Percentiles rank a stretch among this genome's conserved stretches.
These are phyloP conservation scores for Stenogyne calaminthoides DNA, from an alignment of 305 asterid genomes.

Conservation along the genomic window DNA sequence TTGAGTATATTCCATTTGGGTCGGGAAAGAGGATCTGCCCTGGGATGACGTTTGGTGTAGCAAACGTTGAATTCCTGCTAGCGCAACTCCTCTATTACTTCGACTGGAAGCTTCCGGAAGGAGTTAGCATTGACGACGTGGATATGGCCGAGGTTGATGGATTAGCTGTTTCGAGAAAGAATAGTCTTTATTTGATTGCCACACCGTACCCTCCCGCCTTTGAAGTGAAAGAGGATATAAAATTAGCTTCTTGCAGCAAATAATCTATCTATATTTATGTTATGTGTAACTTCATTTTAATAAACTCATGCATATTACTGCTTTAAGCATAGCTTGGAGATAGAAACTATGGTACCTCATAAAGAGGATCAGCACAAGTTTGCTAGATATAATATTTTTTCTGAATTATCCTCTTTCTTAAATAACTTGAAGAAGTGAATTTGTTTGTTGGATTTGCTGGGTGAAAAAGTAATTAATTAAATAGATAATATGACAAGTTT, in stretches of 20 bases:
- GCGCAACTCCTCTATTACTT: slow-evolving; percentile 35
- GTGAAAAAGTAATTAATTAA: too few relatives aligned
- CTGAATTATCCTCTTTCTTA: background rate
- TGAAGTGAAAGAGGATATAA: background rate
- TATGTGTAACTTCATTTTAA: background rate
- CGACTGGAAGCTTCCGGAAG: slow-evolving; percentile 36
- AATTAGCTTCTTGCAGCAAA: background rate
- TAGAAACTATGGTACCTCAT: too few relatives aligned
- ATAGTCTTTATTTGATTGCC: slow-evolving; percentile 25
- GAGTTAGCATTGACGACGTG: slow-evolving; percentile 9
- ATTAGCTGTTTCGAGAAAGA: slow-evolving; percentile 28
- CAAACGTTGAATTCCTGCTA: slow-evolving; percentile 29
- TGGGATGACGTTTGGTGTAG: slow-evolving; percentile 30
- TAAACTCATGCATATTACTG: background rate
- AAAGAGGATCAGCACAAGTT: background rate
- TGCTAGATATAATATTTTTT: background rate
- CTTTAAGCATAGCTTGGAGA: too few relatives aligned
- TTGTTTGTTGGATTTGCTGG: too few relatives aligned
- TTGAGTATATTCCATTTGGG: slow-evolving; percentile 34
- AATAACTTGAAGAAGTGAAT: background rate
- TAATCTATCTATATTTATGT: background rate
- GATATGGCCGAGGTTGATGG: slow-evolving; percentile 38
- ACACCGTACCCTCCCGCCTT: slow-evolving; percentile 1
- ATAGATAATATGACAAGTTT: too few relatives aligned
- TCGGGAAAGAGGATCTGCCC: slow-evolving; percentile 40